phyloP scores from a whole-genome alignment of 192 early-diverging fungal genomes.

The Spizellomyces sp. region DNA sequence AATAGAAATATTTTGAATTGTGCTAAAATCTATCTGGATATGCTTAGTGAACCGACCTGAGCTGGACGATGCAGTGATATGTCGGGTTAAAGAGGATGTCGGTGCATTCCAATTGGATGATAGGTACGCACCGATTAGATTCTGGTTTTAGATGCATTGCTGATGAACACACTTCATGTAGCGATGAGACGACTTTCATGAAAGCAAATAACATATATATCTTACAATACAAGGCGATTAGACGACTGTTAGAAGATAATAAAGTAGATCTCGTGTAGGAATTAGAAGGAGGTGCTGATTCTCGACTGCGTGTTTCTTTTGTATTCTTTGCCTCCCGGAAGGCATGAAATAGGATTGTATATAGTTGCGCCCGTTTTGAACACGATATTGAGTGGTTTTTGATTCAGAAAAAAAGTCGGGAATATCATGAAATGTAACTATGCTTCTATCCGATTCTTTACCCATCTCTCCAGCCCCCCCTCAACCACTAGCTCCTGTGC shows the following conservation, averaged over 20 bases:
- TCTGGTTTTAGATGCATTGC: neutral
- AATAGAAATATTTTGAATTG: too few species aligned
- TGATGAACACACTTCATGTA: neutral
- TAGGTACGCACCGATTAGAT: neutral
- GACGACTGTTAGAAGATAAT: slow-evolving; percentile 42
- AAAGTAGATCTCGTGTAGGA: slow-evolving; percentile 58
- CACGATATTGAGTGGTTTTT: too few species aligned
- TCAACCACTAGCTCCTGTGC: slow-evolving; percentile 97
- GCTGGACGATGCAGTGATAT: slow-evolving; percentile 66
- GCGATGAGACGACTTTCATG: slow-evolving; percentile 40
- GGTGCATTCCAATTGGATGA: slow-evolving; percentile 53
- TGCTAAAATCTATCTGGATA: too few species aligned
- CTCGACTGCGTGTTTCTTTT: too few species aligned
- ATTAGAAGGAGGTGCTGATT: neutral
- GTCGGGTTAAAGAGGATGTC: slow-evolving; percentile 50
- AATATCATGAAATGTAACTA: too few species aligned
- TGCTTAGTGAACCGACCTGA: slow-evolving; percentile 44
- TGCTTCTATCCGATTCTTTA: slow-evolving; percentile 47
- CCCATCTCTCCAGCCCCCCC: slow-evolving; percentile 95
- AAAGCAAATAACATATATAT: slow-evolving; percentile 54
- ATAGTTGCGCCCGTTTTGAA: too few species aligned
- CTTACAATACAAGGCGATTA: slow-evolving; percentile 52
- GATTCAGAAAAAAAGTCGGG: too few species aligned
- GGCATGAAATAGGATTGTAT: too few species aligned
- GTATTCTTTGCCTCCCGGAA: too few species aligned